Percentiles rank a stretch among this genome's conserved stretches.
phyloP scores from a whole-genome alignment of 768 basidiomycete species.

The Boletus rubroflammeus region DNA sequence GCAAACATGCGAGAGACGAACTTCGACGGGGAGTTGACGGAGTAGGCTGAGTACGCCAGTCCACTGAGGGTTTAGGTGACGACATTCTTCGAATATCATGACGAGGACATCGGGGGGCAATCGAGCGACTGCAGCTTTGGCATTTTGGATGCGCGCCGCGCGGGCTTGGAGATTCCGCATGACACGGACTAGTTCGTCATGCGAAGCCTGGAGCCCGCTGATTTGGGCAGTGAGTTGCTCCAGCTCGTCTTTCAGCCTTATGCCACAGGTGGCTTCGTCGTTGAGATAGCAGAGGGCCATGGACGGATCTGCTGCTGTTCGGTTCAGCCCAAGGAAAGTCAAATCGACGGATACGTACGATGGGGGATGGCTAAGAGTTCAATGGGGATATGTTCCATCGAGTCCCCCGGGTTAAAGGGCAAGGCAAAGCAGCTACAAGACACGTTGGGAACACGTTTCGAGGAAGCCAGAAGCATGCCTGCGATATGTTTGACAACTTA shows the following conservation, averaged over 20 bases:
- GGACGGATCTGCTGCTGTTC: slow-evolving; percentile 7
- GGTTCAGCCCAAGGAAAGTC: not conserved
- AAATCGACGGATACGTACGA: slow-evolving; percentile 15
- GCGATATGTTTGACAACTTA: slow-evolving; percentile 19
- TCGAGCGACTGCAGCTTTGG: slow-evolving; percentile 28
- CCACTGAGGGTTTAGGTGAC: slow-evolving; percentile 32
- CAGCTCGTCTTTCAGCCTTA: slow-evolving; percentile 20
- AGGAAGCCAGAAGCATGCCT: slow-evolving; percentile 11
- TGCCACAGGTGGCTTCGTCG: slow-evolving; percentile 11
- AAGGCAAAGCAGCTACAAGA: slow-evolving; percentile 9
- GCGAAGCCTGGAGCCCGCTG: slow-evolving; percentile 25
- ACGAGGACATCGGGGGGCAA: slow-evolving; percentile 31
- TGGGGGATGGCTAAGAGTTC: slow-evolving; percentile 19
- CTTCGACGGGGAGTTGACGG: slow-evolving; percentile 32
- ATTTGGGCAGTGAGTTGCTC: slow-evolving; percentile 26
- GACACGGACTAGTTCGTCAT: slow-evolving; percentile 25
- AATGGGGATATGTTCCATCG: slow-evolving; percentile 19
- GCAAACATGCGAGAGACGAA: slow-evolving; percentile 34
- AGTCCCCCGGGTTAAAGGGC: slow-evolving; percentile 27
- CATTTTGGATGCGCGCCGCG: slow-evolving; percentile 32
- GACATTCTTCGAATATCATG: slow-evolving; percentile 31
- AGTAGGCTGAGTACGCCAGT: slow-evolving; percentile 31
- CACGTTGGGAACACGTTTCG: slow-evolving; percentile 32
- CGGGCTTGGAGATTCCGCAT: slow-evolving; percentile 29
- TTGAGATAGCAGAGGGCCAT: slow-evolving; percentile 27